Evolutionary conservation across 805 yeast genomes (phyloP), one percentile per base, ranked within the genome.

Genomic region (Ogataea minuta): DNA sequence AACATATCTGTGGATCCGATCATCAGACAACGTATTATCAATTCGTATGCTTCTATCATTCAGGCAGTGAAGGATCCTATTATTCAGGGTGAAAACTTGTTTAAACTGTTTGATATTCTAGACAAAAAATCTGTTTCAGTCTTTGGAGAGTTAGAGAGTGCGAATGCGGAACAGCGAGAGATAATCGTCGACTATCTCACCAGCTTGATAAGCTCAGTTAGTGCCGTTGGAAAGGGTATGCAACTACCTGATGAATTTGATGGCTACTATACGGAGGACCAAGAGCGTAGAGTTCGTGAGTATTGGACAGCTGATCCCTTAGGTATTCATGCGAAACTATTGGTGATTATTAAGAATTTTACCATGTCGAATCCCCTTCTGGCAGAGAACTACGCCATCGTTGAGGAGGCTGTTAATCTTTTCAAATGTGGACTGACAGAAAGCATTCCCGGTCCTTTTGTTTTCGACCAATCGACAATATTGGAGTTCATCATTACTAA

Each of bases 151-250:
- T 41, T 54, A 23, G 41, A 30, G 28, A 15, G 39, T 5, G 31
- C 31, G 6, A 34, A 31, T 27, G 44, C 44, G 12, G 52, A 48
- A 26, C 43, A 53, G 9, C 44, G 40, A 3, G 57, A 56, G 21
- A 44, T 45, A 5, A 65, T 67, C 23, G 47, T 61, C 3, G 78
- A 74, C 3, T 81, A 79, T 46, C 52, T 74, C 1, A 54, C 70
- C 2, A 80, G 89, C 16, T 60, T 85, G 31, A 59, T 86, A 17
- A 63, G 74, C 10, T 84, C 88, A 53, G 58, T 88, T 0, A 70
- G 71, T n/a, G 85, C 82, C 37, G 64, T 87, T 3, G 93, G 88
- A 0, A 81, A 79, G 40, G 87, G 89, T 0, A 59, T 83, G 53
- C 76, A 76, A 34, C 59, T 74, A 2, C 81, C 86, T 0, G 78